Base-by-base conservation (phyloP, 2,329 filamentous ascomycete genomes). In the Arthrobotrys sinensis region DNA sequence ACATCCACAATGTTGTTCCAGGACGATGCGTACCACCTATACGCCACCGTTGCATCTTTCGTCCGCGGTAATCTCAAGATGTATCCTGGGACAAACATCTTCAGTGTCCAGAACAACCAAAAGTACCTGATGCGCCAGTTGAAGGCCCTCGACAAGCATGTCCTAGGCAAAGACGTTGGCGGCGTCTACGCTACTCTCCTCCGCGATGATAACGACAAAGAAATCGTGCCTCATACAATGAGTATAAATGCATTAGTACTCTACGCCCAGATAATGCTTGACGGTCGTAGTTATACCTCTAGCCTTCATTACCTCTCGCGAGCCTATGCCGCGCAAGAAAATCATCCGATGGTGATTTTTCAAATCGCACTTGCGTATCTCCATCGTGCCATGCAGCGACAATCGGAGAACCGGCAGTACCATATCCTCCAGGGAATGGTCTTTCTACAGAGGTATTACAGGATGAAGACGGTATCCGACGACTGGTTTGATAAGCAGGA, bases 71-170 rank as follows among this genome's bases (percentile, higher is more conserved):
- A 80, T 43, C 80, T 80, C 7, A 80, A 80, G 38, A 73, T 69
- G 2, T 81, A 81, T 57, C 80, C 81, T 4, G 81, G 81, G 0
- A 80, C 80, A 11, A 81, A 82, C 16, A 55, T 82, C 4, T 82
- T 82, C 73, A 81, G 81, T 69, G 80, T 81, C 43, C 81, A 81
- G 32, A 81, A 81, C 11, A 82, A 82, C 19, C 94, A 97, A 84
- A 98, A 98, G 83, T 97, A 93, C 83, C 90, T 98, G 82, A 87
- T 97, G 73, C 91, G 96, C 3, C 93, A 97, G 84, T 93, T 99
- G 85, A 96, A 97, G 84, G 90, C 90, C 2, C 92, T 97, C 86
- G 96, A 99, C 84, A 91, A 89, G 80, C 86, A 92, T 2, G 86
- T 91, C 52, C 86, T 85, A 1, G 86, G 86, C 1, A 86, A 88